phyloP scores from a whole-genome alignment of 495 filamentous ascomycete species.

The Tuber magnatum region DNA sequence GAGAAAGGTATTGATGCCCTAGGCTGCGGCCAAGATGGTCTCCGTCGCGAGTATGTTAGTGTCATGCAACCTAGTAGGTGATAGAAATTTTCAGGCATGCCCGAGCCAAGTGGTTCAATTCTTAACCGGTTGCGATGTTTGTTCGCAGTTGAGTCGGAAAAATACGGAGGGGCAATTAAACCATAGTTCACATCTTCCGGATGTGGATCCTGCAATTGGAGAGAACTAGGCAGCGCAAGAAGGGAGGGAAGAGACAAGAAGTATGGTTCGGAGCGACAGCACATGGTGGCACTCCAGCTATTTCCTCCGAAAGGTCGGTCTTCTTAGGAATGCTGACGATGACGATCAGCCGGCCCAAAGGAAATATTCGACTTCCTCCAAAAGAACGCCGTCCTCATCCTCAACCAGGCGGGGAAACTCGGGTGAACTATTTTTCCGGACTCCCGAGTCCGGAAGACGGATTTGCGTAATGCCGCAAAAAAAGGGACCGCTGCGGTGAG shows the following conservation, averaged over 20 bases:
- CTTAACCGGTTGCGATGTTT: neutral
- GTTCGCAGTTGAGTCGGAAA: constrained; percentile 1
- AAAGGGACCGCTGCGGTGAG: neutral
- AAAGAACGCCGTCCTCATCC: neutral
- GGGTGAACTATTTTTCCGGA: constrained; percentile 10
- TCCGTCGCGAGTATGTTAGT: neutral
- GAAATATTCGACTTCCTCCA: neutral
- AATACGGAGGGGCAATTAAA: neutral
- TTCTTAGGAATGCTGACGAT: neutral
- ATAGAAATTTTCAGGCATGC: neutral
- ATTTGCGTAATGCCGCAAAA: neutral
- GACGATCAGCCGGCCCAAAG: neutral
- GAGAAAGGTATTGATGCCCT: neutral
- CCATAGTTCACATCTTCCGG: neutral
- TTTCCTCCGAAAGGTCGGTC: neutral
- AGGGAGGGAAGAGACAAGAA: neutral
- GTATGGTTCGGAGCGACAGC: neutral
- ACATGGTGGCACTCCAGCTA: neutral
- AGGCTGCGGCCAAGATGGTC: neutral
- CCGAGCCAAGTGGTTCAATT: constrained; percentile 1
- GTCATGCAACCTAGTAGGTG: neutral
- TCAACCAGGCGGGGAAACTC: constrained; percentile 4
- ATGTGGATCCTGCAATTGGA: neutral
- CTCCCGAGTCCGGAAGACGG: neutral
- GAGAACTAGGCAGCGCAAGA: neutral